Evolutionary conservation across 2,329 filamentous ascomycete genomes (phyloP), one percentile per base, ranked within the genome.

Genomic region (Myriosclerotinia scirpicola): DNA sequence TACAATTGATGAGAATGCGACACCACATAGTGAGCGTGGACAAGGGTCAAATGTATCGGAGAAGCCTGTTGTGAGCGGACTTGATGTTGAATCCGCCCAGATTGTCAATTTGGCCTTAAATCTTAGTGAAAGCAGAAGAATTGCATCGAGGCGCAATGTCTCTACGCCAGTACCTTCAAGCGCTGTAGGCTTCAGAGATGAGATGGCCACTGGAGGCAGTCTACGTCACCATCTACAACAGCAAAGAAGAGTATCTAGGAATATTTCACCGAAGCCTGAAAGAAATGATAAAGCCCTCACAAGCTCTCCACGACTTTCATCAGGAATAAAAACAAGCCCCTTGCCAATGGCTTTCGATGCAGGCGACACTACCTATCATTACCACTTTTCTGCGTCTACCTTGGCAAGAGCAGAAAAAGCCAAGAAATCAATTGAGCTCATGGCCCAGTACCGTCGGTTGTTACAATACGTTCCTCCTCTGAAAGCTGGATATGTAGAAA

Each of bases 101-200:
- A 96, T 98, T 70, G 92, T 98, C 53, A 93, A 93, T 74, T 91
- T 98, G 85, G 94, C 94, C 1, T 79, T 98, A 72, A 95, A 90
- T 70, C 79, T 98, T 60, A 96, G 91, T 80, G 92, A 97, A 77
- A 91, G 89, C 74, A 86, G 87, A 70, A 86, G 87, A 75, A 83
- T 83, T 78, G 90, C 82, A 69, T 86, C 80, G 77, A 85, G 81
- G 78, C 84, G 80, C 77, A 87, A 76, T 77, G 83, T 78, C 48
- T 76, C 73, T 30, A 72, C 81, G 5, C 84, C 85, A 5, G 74
- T 86, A 3, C 82, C 86, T 5, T 69, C 78, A 78, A 62, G 75
- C 22, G 52, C 69, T 7, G 48, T 66, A 77, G 38, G 73, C 73
- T 20, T 84, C 79, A 79, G 85, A 76, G 63, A 65, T 38, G 72